Percentiles rank a stretch among this genome's conserved stretches.
Conservation (phyloP, 148 eudicot genomes). For the Dianthus caryophyllus region DNA sequence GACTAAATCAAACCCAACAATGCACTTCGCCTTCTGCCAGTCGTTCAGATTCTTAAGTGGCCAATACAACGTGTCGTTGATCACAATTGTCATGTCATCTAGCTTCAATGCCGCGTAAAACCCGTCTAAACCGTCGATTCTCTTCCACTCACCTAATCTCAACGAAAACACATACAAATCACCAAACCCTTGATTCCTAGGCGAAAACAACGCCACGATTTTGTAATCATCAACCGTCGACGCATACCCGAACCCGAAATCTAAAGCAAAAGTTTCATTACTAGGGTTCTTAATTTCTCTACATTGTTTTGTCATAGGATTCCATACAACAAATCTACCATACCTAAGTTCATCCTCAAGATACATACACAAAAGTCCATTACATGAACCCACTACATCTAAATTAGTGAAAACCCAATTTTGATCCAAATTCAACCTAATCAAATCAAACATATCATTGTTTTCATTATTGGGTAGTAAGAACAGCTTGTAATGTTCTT, state of each 20-base stretch:
- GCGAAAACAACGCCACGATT: conserved; percentile 13
- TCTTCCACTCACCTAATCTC: conserved; percentile 15
- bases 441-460: neutral
- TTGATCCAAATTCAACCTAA: conserved; percentile 8
- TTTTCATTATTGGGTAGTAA: neutral
- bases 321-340: conserved; percentile 20
- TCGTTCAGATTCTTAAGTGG: conserved; percentile 5
- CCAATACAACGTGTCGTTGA: conserved; percentile 24
- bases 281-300: conserved; percentile 1
- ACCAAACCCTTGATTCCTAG: conserved; percentile 1
- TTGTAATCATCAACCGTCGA: conserved; percentile 19
- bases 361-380: conserved; percentile 25
- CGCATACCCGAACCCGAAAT: conserved; percentile 27
- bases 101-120: neutral
- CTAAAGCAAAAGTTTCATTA: neutral
- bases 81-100: conserved; percentile 10
- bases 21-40: conserved; percentile 5
- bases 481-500: conserved; percentile 3
- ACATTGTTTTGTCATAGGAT: conserved; percentile 14
- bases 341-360: conserved; percentile 9
- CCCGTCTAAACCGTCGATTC: conserved; percentile 9
- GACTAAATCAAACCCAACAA: conserved; percentile 25
- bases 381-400: conserved; percentile 18
- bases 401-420: neutral
- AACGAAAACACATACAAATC: conserved; percentile 16